A percentile compares a stretch with the other conserved stretches of the same genome.
phyloP scores from a whole-genome alignment of 306 rosid species.

The Malus fusca region DNA sequence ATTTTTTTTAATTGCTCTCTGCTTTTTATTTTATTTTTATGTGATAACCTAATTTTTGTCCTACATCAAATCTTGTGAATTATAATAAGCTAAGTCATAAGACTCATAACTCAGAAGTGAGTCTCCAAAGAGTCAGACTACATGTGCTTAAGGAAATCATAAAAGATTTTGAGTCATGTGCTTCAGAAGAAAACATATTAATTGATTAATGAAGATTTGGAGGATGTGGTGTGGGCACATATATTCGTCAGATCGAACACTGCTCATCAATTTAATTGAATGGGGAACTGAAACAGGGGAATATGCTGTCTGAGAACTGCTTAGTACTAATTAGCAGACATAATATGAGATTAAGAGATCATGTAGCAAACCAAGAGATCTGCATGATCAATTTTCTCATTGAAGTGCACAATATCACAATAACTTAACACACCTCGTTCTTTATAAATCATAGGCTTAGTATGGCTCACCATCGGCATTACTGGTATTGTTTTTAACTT shows the following conservation, averaged over 20 bases:
- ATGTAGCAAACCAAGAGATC: too few species aligned
- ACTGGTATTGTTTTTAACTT: too few species aligned
- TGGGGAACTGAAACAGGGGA: neutral
- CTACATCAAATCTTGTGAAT: too few species aligned
- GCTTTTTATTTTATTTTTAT: too few species aligned
- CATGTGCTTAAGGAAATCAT: neutral
- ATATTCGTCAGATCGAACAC: neutral
- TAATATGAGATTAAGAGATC: slow-evolving; percentile 1
- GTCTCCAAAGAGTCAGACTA: neutral
- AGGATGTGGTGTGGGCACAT: neutral
- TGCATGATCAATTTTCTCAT: too few species aligned
- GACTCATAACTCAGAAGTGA: neutral
- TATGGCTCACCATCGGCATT: too few species aligned
- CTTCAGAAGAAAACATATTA: neutral
- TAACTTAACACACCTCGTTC: too few species aligned
- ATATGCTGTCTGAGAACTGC: slow-evolving; percentile 18
- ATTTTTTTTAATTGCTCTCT: too few species aligned
- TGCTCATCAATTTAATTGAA: neutral
- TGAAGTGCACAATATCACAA: too few species aligned
- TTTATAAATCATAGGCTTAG: too few species aligned
- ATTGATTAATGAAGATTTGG: neutral
- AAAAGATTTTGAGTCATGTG: neutral
- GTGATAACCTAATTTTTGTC: too few species aligned
- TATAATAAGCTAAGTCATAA: neutral
- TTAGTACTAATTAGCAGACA: slow-evolving; percentile 6